These are phyloP conservation scores for Buxus sempervirens DNA, from an alignment of 164 flowering plant species.

Conservation along the genomic window DNA sequence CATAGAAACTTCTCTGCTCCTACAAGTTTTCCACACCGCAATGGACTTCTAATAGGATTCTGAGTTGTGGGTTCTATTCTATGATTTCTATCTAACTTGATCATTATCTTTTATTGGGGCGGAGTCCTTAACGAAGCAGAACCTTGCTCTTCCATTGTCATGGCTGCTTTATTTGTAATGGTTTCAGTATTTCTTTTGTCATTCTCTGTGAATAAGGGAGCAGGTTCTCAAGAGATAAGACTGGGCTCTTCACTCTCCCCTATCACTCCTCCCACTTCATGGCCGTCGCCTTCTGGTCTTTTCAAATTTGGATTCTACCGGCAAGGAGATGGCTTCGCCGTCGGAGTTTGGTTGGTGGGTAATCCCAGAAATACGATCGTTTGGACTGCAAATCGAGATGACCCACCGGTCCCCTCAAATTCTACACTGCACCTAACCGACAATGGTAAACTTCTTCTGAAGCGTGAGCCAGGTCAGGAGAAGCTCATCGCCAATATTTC, in stretches of 20 bases:
- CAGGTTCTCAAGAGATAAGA: too few species aligned
- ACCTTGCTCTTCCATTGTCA: too few species aligned
- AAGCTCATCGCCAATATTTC: neutral
- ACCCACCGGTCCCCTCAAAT: constrained; percentile 20
- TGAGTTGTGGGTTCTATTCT: too few species aligned
- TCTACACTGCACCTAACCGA: constrained; percentile 19
- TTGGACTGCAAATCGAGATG: constrained; percentile 35
- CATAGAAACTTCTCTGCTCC: too few species aligned
- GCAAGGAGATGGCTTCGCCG: constrained; percentile 22
- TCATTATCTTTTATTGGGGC: too few species aligned
- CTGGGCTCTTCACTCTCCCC: constrained; percentile 17
- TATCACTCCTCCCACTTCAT: constrained; percentile 12
- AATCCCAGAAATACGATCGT: constrained; percentile 18
- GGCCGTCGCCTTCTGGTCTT: constrained; percentile 33
- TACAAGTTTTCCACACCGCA: too few species aligned
- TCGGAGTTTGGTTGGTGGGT: constrained; percentile 26
- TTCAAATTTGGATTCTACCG: constrained; percentile 39
- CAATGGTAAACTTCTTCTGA: constrained; percentile 30
- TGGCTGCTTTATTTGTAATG: too few species aligned
- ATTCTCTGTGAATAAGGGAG: too few species aligned
- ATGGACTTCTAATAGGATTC: too few species aligned
- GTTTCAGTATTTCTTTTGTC: too few species aligned
- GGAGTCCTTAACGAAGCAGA: too few species aligned
- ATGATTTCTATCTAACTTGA: too few species aligned
- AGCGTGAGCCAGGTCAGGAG: constrained; percentile 2